These are phyloP conservation scores for Nakazawaea ernobii DNA, from an alignment of 805 yeast genomes.

Conservation along the genomic window DNA sequence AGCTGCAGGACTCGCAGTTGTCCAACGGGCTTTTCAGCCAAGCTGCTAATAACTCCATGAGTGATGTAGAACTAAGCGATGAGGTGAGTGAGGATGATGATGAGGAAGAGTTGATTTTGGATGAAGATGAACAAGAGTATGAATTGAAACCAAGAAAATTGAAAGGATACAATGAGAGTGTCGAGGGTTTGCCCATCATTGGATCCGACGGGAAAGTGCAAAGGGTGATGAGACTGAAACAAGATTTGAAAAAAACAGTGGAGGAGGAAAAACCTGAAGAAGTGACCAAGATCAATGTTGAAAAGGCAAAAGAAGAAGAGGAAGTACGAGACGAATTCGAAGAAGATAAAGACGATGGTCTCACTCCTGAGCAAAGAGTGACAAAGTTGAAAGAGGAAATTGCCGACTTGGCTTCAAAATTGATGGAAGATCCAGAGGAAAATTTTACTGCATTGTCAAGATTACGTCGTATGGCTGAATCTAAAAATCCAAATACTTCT, in stretches of 20 bases:
- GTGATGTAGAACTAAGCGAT: slow-evolving; percentile 18
- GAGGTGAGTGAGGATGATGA: slow-evolving; percentile 12
- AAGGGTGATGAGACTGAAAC: slow-evolving; percentile 45
- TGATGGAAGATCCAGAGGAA: slow-evolving; percentile 89
- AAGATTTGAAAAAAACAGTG: slow-evolving; percentile 14
- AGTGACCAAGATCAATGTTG: too few species aligned
- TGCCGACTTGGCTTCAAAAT: slow-evolving; percentile 70
- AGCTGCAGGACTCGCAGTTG: slow-evolving; percentile 37
- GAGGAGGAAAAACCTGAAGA: slow-evolving; percentile 13
- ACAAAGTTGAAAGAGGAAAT: slow-evolving; percentile 71
- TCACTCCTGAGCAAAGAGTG: slow-evolving; percentile 48
- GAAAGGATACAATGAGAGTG: slow-evolving; percentile 32
- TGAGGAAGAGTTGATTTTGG: slow-evolving; percentile 35
- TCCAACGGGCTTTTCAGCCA: slow-evolving; percentile 28
- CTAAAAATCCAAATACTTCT: slow-evolving; percentile 58
- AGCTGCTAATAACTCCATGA: slow-evolving; percentile 11
- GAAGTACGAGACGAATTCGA: slow-evolving; percentile 11
- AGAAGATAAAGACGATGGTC: slow-evolving; percentile 34
- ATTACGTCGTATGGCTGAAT: slow-evolving; percentile 62
- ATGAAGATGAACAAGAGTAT: slow-evolving; percentile 74
- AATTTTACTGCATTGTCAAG: slow-evolving; percentile 60
- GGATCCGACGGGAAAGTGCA: slow-evolving; percentile 66
- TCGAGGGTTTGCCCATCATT: slow-evolving; percentile 79
- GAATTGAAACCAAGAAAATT: slow-evolving; percentile 66
- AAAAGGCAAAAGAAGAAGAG: slow-evolving; percentile 12